These are phyloP conservation scores for Prasinococcaceae sp. DNA, from an alignment of 139 green algal genomes.

Conservation along the genomic window DNA sequence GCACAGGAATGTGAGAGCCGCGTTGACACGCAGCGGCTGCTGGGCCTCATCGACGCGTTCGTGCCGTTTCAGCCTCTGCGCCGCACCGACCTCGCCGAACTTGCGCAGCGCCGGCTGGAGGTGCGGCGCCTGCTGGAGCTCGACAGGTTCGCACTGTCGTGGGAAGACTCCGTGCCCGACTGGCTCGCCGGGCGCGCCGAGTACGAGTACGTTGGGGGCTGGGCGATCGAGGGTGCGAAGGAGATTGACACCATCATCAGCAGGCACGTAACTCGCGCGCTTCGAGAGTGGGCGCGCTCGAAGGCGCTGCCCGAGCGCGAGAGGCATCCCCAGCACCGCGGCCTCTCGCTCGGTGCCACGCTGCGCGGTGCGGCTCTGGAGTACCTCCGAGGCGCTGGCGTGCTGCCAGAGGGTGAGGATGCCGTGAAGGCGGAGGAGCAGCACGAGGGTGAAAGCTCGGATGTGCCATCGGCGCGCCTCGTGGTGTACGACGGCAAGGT, in stretches of 20 bases:
- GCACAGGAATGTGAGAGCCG: constrained; percentile 39
- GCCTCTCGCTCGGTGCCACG: too few species aligned
- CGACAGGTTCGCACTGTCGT: not conserved
- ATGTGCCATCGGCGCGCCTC: too few species aligned
- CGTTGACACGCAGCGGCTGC: constrained; percentile 33
- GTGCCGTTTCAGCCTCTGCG: constrained; percentile 7
- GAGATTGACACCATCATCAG: constrained; percentile 7
- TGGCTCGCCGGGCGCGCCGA: constrained; percentile 8
- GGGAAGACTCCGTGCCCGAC: not conserved
- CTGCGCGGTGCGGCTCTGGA: too few species aligned
- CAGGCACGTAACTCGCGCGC: constrained; percentile 5
- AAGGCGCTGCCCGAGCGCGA: too few species aligned
- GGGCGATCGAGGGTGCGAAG: constrained; percentile 23
- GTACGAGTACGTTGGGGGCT: constrained; percentile 14
- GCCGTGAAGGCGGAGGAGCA: too few species aligned
- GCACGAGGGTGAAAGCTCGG: too few species aligned
- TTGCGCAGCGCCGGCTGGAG: not conserved
- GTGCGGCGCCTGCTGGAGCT: not conserved
- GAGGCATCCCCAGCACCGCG: too few species aligned
- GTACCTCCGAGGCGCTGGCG: too few species aligned
- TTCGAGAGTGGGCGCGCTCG: too few species aligned
- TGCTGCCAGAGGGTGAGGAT: too few species aligned
- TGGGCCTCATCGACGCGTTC: constrained; percentile 5
- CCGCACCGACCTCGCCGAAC: not conserved
- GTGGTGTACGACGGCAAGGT: too few species aligned